phyloP scores from a whole-genome alignment of 2,329 filamentous ascomycete genomes.

The Ophiostoma triangulosporum region DNA sequence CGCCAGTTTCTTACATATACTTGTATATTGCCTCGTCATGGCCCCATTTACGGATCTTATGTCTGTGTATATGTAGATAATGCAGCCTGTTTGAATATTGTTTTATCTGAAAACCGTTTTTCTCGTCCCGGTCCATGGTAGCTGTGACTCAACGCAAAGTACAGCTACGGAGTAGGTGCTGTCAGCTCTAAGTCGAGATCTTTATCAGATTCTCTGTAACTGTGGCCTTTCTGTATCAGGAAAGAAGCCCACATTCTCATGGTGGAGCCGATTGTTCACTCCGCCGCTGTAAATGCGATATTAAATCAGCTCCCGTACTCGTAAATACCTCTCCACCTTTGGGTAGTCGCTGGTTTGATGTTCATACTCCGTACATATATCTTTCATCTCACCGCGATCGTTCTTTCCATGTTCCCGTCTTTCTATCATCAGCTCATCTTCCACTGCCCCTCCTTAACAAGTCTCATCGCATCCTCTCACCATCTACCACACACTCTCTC shows the following conservation, averaged over 20 bases:
- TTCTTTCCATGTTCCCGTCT: background rate
- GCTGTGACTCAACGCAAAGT: background rate
- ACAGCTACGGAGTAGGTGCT: background rate
- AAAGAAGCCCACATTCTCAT: background rate
- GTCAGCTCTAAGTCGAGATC: background rate
- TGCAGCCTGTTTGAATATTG: too few relatives aligned
- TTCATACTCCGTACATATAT: too few relatives aligned
- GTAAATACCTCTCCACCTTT: background rate
- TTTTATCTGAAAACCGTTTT: too few relatives aligned
- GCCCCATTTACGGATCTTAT: background rate
- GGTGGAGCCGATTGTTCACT: slow-evolving; percentile 1
- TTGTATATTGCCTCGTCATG: background rate
- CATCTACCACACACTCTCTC: background rate
- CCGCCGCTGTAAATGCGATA: slow-evolving; percentile 2
- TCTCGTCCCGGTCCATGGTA: background rate
- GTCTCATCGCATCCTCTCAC: background rate
- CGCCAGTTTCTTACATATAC: background rate
- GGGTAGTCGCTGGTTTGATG: background rate
- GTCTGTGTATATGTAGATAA: too few relatives aligned
- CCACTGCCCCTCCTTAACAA: too few relatives aligned
- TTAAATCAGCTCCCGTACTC: background rate
- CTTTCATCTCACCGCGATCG: background rate
- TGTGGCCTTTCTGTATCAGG: background rate
- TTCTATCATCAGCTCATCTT: background rate
- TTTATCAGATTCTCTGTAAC: background rate